Evolutionary conservation across 176 grass and related monocot genomes (phyloP), one percentile per base, ranked within the genome.

Genomic region (Oryza glumipatula): DNA sequence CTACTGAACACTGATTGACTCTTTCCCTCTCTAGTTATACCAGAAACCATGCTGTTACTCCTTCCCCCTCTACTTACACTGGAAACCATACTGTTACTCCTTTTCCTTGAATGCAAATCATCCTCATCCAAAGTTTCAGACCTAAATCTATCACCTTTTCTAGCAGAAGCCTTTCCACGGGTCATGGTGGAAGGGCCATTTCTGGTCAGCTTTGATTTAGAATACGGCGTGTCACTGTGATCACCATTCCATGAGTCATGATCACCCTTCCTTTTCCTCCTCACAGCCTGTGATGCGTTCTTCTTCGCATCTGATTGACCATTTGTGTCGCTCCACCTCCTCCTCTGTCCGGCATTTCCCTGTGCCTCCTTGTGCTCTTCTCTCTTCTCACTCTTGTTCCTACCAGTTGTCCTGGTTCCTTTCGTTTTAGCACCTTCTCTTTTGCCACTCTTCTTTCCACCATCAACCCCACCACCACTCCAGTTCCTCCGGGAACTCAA

Each of bases 181-280:
- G 15, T 74, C 32, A 7, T n/a, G 0, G 11, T 8, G 9, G 84
- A 82, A 51, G 60, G 26, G n/a, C 22, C 54, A 72, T 89, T 81
- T 41, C 68, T 70, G 61, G 48, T 22, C 66, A 74, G 45, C 68
- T 58, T 86, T 75, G 80, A 32, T 64, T 83, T 79, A 38, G 79
- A 86, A 61, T 17, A 47, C 0, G 74, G 49, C 21, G 52, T 1
- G 7, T 32, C 30, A 7, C 30, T 69, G 41, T 28, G 38, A 63
- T 35, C 67, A 68, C 61, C 58, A 39, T 83, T 76, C 73, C 67
- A 56, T 0, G 68, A 70, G 22, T 67, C 86, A 7, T 45, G 76
- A 15, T 39, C 68, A 16, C 6, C 23, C 74, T 76, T 88, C 63
- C 86, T 90, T 68, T 90, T 90, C 84, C 80, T 87, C 28, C 48